These are phyloP conservation scores for Sporobolomyces pararoseus DNA, from an alignment of 768 basidiomycete genomes.

Conservation along the genomic window DNA sequence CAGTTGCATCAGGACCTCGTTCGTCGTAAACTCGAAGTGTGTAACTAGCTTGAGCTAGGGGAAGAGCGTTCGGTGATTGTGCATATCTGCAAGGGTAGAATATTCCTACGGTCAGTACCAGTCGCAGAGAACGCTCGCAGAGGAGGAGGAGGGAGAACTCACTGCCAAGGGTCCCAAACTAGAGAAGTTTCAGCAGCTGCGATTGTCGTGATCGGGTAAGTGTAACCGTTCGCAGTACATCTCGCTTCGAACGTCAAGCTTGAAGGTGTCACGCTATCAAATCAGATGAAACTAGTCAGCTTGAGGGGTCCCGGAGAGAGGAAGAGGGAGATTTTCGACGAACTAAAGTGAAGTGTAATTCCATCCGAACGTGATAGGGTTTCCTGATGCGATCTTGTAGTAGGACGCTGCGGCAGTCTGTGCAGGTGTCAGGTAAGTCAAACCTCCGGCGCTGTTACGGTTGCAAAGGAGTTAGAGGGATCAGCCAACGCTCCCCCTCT, in stretches of 20 bases:
- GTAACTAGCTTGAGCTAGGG: conserved; percentile 71
- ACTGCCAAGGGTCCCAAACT: conserved; percentile 71
- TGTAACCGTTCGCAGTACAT: conserved; percentile 75
- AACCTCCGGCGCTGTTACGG: conserved; percentile 51
- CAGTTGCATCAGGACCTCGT: conserved; percentile 62
- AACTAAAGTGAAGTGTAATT: conserved; percentile 69
- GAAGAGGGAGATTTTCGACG: conserved; percentile 36
- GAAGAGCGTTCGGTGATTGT: conserved; percentile 59
- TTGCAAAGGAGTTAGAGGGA: conserved; percentile 10
- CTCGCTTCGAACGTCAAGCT: conserved; percentile 74
- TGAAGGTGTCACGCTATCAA: conserved; percentile 58
- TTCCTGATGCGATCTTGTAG: conserved; percentile 74
- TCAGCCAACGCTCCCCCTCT: conserved; percentile 9
- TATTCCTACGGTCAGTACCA: neutral
- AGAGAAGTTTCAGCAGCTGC: conserved; percentile 63
- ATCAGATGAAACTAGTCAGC: conserved; percentile 1
- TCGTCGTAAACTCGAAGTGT: conserved; percentile 78
- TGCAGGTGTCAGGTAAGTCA: conserved; percentile 75
- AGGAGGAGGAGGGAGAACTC: neutral
- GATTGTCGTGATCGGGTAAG: conserved; percentile 77
- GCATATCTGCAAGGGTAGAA: conserved; percentile 55
- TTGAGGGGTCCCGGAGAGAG: neutral
- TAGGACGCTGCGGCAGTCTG: conserved; percentile 71
- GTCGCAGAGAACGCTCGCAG: neutral
- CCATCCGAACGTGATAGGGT: conserved; percentile 84